Percentiles rank a stretch among this genome's conserved stretches.
These are phyloP conservation scores for Lentithecium fluviatile DNA, from an alignment of 495 filamentous ascomycete genomes.

Conservation along the genomic window DNA sequence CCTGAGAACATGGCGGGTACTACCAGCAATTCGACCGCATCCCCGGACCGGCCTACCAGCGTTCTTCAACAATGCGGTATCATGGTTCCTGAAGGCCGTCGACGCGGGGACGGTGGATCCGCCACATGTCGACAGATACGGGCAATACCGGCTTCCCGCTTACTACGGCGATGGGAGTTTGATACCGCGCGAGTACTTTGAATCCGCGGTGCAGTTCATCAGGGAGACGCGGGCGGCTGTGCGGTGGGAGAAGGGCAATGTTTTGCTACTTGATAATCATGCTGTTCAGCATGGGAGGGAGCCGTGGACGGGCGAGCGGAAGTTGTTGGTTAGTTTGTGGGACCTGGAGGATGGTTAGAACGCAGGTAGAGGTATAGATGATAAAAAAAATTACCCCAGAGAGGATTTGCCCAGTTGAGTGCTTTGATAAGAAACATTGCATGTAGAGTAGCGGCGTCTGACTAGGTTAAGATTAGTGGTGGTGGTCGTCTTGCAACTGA, in stretches of 20 bases:
- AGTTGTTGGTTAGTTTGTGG: slow-evolving; percentile 9
- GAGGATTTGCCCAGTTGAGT: too few relatives aligned
- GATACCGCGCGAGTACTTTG: slow-evolving; percentile 15
- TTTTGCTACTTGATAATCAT: slow-evolving; percentile 11
- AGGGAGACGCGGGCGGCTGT: slow-evolving; percentile 4
- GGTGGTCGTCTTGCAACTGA: too few relatives aligned
- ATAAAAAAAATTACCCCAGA: too few relatives aligned
- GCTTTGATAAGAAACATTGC: too few relatives aligned
- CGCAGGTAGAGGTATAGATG: too few relatives aligned
- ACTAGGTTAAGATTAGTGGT: too few relatives aligned
- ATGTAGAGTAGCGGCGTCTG: too few relatives aligned
- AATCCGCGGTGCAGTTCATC: slow-evolving; percentile 10
- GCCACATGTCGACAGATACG: slow-evolving; percentile 10
- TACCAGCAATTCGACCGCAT: slow-evolving; percentile 11
- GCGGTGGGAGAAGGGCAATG: slow-evolving; percentile 14
- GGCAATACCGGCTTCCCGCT: slow-evolving; percentile 9
- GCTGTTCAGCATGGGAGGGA: slow-evolving; percentile 18
- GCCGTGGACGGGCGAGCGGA: slow-evolving; percentile 16
- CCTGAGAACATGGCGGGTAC: slow-evolving; percentile 17
- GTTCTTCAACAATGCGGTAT: slow-evolving; percentile 20
- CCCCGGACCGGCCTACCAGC: neutral
- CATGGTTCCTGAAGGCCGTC: slow-evolving; percentile 13
- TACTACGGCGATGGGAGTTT: slow-evolving; percentile 20
- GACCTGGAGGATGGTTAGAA: neutral
- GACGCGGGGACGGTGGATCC: slow-evolving; percentile 7